These are phyloP conservation scores for Psilocybe azurescens DNA, from an alignment of 768 basidiomycete genomes.

Conservation along the genomic window DNA sequence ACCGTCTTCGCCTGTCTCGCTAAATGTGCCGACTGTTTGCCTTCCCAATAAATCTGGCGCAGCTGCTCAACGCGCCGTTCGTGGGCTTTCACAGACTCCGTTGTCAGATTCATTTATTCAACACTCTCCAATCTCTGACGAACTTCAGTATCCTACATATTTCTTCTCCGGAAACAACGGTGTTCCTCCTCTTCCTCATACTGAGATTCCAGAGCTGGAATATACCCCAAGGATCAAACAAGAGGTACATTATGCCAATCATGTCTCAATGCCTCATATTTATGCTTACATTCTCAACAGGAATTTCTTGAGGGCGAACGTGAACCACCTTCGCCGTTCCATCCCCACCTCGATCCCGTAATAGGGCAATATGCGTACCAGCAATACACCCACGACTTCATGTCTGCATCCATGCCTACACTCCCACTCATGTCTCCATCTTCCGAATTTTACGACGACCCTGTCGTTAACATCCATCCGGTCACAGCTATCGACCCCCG, in stretches of 20 bases:
- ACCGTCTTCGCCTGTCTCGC: slow-evolving; percentile 3
- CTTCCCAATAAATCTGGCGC: not conserved
- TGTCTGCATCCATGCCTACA: not conserved
- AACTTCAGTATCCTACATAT: no score
- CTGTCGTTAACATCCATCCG: no score
- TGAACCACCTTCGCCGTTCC: not conserved
- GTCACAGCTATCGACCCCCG: no score
- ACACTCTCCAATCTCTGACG: not conserved
- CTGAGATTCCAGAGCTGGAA: slow-evolving; percentile 29
- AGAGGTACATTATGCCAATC: not conserved
- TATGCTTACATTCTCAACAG: not conserved
- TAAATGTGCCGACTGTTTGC: not conserved
- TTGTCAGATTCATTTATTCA: not conserved
- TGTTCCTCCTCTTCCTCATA: slow-evolving; percentile 4
- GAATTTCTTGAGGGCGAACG: not conserved
- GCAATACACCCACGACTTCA: not conserved
- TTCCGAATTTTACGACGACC: no score
- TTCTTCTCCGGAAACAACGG: not conserved
- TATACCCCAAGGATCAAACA: slow-evolving; percentile 6
- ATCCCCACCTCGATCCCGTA: slow-evolving; percentile 22
- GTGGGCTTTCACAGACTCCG: not conserved
- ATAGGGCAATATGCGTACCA: slow-evolving; percentile 22
- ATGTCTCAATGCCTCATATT: no score
- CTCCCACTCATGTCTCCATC: not conserved
- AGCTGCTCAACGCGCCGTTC: slow-evolving; percentile 12